Evolutionary conservation across 305 asterid genomes (phyloP).

Genomic region (Fraxinus xanthoxyloides): DNA sequence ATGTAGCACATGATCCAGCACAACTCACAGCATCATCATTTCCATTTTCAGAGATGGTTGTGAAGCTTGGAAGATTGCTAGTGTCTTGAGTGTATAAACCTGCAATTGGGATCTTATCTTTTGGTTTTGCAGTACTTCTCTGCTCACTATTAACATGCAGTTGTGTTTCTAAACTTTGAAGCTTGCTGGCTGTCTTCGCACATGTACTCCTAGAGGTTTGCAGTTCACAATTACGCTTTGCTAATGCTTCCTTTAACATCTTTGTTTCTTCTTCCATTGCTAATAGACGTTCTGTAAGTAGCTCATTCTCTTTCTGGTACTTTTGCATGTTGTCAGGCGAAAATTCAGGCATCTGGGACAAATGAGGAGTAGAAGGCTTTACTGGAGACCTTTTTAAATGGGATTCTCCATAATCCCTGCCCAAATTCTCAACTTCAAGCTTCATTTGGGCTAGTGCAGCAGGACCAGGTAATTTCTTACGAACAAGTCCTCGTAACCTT

Average conservation of each 20-base stretch:
- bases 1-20: constrained; percentile 71
- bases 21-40: constrained; percentile 66
- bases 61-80: constrained; percentile 59
- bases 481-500: constrained; percentile 91
- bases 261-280: constrained; percentile 93
- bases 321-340: constrained; percentile 60
- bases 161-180: constrained; percentile 70
- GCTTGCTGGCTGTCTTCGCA: constrained; percentile 80
- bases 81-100: constrained; percentile 39
- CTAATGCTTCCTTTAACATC: constrained; percentile 91
- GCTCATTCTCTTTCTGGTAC: constrained; percentile 66
- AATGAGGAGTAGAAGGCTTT: constrained; percentile 64
- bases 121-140: constrained; percentile 43
- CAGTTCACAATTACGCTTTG: constrained; percentile 84
- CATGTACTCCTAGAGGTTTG: constrained; percentile 68
- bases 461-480: constrained; percentile 93
- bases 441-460: constrained; percentile 97
- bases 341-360: constrained; percentile 55
- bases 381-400: constrained; percentile 70
- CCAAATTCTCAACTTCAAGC: constrained; percentile 88
- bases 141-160: constrained; percentile 54
- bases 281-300: constrained; percentile 70
- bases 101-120: constrained; percentile 32
- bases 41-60: constrained; percentile 82
- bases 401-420: constrained; percentile 72